Base-by-base conservation (phyloP, 352 stramenopile genomes). In the Phytophthora sp. region DNA sequence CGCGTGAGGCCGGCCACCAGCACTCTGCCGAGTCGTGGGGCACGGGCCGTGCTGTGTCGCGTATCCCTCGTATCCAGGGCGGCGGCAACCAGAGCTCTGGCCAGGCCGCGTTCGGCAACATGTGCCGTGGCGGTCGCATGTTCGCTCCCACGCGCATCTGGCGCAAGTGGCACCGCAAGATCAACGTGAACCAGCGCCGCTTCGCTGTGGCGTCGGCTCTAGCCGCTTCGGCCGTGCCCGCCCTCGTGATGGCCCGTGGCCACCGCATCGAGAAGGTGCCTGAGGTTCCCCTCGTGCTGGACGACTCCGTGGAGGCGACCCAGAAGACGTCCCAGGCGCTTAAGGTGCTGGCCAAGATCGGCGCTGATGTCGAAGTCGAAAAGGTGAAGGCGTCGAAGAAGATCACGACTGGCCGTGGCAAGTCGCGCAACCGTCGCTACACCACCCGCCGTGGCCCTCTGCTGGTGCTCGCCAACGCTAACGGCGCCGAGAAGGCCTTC, bases 41-140 rank as follows among this genome's bases (percentile, higher is more conserved):
- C 74, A 99, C 98, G 47, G 98, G 98, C 66, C 97, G 98, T 77
- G 98, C 98, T 69, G 98, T 99, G 46, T 97, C 98, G 64, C 97
- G 98, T 98, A 99, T 99, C 80, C 97, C 98, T 57, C 97, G 98
- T 98, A 98, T 99, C 61, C 87, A 95, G 69, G 97, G 97, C 70
- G 96, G 97, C 52, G 98, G 98, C 88, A 99, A 98, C 76, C 95
- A 97, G 76, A 90, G 95, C 61, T 98, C 97, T 27, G 97, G 97
- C 73, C 98, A 99, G 84, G 98, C 95, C 88, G 98, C 98, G 29
- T 99, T 99, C 87, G 98, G 97, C 62, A 99, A 99, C 95, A 99
- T 99, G 97, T 98, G 94, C 86, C 96, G 94, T 85, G 94, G 88
- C 65, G 98, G 96, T 85, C 93, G 97, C 78, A 99, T 99, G 97